These are phyloP conservation scores for Poa pratensis DNA, from an alignment of 176 grass and related monocot species.

Conservation along the genomic window DNA sequence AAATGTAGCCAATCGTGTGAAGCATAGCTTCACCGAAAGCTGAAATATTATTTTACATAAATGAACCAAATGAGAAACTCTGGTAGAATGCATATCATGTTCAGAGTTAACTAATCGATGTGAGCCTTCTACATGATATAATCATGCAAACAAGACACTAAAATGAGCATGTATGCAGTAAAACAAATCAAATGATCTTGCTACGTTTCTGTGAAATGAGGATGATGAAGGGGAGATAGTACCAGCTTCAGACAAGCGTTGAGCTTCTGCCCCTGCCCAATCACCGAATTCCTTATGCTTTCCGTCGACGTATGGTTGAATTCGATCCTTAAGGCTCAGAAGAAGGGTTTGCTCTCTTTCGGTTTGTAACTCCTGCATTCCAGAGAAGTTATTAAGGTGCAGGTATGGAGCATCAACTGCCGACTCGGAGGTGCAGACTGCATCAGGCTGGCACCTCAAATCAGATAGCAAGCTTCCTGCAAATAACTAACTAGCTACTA, in stretches of 20 bases:
- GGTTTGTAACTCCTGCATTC: slow-evolving; percentile 67
- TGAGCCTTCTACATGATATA: background rate
- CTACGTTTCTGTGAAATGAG: background rate
- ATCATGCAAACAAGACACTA: background rate
- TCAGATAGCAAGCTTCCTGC: background rate
- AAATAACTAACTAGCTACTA: background rate
- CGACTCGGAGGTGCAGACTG: background rate
- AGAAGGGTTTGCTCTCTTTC: slow-evolving; percentile 74
- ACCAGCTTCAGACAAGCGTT: slow-evolving; percentile 76
- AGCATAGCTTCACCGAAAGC: slow-evolving; percentile 99
- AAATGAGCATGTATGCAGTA: background rate
- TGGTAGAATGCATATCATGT: background rate
- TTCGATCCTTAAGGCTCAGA: slow-evolving; percentile 67
- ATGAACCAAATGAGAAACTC: slow-evolving; percentile 14
- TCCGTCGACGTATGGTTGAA: slow-evolving; percentile 74
- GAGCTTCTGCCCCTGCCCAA: slow-evolving; percentile 86
- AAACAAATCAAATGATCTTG: background rate
- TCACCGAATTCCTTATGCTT: slow-evolving; percentile 65
- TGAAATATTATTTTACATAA: slow-evolving; percentile 48
- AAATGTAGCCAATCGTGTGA: slow-evolving; percentile 95
- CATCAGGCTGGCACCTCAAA: background rate
- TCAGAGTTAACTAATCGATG: slow-evolving; percentile 7
- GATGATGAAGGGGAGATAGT: slow-evolving; percentile 1
- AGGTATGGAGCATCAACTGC: background rate
- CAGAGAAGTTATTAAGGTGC: background rate